A percentile compares a stretch with the other conserved stretches of the same genome.
phyloP scores from a whole-genome alignment of 495 filamentous ascomycete genomes.

The Parathielavia appendiculata region DNA sequence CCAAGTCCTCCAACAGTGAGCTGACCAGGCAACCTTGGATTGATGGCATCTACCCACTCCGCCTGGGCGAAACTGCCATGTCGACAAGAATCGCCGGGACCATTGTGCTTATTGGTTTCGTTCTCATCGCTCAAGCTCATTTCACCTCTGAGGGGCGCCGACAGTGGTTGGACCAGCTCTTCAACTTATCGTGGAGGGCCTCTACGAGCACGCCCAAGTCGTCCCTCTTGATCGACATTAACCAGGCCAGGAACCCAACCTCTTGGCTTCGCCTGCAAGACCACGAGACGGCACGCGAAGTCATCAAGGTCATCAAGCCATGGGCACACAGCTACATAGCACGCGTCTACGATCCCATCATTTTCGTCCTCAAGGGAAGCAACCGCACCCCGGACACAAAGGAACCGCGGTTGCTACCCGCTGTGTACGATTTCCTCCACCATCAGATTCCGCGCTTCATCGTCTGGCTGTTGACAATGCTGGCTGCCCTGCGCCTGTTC shows the following conservation, averaged over 20 bases:
- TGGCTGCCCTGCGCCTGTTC: conserved; percentile 54
- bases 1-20: conserved; percentile 20
- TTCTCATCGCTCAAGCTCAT: conserved; percentile 59
- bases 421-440: conserved; percentile 51
- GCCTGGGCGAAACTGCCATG: conserved; percentile 47
- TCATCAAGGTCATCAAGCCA: conserved; percentile 64
- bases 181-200: conserved; percentile 27
- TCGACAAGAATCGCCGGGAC: conserved; percentile 58
- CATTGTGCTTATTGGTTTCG: conserved; percentile 55
- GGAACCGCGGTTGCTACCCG: conserved; percentile 44
- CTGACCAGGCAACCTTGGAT: conserved; percentile 43
- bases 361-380: conserved; percentile 61
- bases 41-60: conserved; percentile 44
- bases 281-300: conserved; percentile 64
- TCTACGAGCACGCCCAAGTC: conserved; percentile 33
- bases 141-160: conserved; percentile 52
- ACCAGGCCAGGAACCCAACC: conserved; percentile 62
- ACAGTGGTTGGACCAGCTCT: conserved; percentile 39
- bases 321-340: conserved; percentile 60
- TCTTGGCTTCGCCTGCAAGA: conserved; percentile 70
- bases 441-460: conserved; percentile 55
- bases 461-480: conserved; percentile 48
- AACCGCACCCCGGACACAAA: conserved; percentile 46
- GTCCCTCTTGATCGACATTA: conserved; percentile 46
- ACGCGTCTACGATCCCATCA: conserved; percentile 59